Percentiles rank a stretch among this genome's conserved stretches.
These are phyloP conservation scores for Cyphellophora attinorum DNA, from an alignment of 2,329 filamentous ascomycete genomes.

Conservation along the genomic window DNA sequence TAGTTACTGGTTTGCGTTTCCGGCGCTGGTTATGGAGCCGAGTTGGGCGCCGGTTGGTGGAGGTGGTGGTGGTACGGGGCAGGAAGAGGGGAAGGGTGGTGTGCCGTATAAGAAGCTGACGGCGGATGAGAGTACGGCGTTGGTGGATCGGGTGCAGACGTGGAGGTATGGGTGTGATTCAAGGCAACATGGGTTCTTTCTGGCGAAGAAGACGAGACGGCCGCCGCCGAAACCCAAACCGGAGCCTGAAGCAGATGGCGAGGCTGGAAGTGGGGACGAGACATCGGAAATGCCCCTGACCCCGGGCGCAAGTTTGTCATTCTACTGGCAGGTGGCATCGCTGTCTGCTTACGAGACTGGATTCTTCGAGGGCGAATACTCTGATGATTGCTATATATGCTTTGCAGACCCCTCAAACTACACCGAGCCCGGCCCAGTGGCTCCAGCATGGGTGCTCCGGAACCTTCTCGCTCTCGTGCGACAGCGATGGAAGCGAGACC, in stretches of 20 bases:
- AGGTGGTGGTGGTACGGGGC: too few relatives aligned
- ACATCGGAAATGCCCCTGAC: conserved; percentile 35
- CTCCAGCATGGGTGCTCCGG: conserved; percentile 85
- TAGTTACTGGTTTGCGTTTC: conserved; percentile 97
- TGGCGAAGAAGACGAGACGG: conserved; percentile 64
- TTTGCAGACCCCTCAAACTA: conserved; percentile 95
- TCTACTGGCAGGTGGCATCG: conserved; percentile 66
- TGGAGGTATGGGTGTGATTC: conserved; percentile 77
- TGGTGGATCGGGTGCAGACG: conserved; percentile 76
- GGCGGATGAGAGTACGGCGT: conserved; percentile 60
- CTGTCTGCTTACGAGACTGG: conserved; percentile 72
- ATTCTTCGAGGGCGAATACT: conserved; percentile 66
- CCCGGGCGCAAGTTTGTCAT: conserved; percentile 49
- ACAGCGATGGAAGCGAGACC: conserved; percentile 66
- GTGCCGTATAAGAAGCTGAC: conserved; percentile 38
- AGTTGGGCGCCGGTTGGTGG: conserved; percentile 60
- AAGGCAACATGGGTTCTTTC: conserved; percentile 86
- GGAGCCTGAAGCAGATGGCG: conserved; percentile 20
- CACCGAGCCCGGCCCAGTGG: conserved; percentile 81
- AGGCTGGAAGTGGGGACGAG: not conserved
- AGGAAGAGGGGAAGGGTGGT: conserved; percentile 4
- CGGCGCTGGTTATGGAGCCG: conserved; percentile 81
- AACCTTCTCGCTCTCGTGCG: conserved; percentile 80
- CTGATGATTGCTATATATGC: conserved; percentile 70
- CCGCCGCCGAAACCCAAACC: conserved; percentile 19